A percentile compares a stretch with the other conserved stretches of the same genome.
Evolutionary conservation across 495 filamentous ascomycete genomes (phyloP).

Genomic region (Tuber borchii): DNA sequence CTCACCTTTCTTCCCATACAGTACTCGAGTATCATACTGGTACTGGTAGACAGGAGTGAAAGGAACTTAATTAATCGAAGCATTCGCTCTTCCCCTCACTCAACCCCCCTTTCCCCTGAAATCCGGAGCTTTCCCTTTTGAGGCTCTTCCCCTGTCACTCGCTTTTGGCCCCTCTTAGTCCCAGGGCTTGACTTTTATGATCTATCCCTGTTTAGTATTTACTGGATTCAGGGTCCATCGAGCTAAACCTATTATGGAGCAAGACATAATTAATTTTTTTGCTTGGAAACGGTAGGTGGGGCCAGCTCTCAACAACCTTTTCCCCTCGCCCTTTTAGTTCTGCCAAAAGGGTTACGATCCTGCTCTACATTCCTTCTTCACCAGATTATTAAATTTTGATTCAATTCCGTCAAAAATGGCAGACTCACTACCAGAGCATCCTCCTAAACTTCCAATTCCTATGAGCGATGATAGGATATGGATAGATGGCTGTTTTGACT

Average conservation of each 20-base stretch:
- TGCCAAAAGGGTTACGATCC: not conserved
- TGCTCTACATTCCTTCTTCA: not conserved
- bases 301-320: slow-evolving; percentile 4
- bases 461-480: slow-evolving; percentile 68
- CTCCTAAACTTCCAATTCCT: slow-evolving; percentile 29
- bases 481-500: slow-evolving; percentile 99
- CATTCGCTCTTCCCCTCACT: not conserved
- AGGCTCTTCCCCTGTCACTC: not conserved
- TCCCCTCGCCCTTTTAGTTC: not conserved
- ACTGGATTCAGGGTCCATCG: not conserved
- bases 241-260: not conserved
- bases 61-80: not conserved
- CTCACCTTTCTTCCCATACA: not conserved
- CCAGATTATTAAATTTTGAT: not conserved
- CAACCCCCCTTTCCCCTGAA: not conserved
- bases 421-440: slow-evolving; percentile 32
- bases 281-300: not conserved
- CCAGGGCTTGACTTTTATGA: not conserved
- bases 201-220: not conserved
- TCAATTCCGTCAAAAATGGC: slow-evolving; percentile 15
- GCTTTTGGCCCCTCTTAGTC: not conserved
- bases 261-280: not conserved
- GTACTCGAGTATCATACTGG: no score
- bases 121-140: not conserved
- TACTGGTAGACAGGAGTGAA: not conserved